phyloP scores from a whole-genome alignment of 2,329 filamentous ascomycete species.

The Hypoxylon sp. region DNA sequence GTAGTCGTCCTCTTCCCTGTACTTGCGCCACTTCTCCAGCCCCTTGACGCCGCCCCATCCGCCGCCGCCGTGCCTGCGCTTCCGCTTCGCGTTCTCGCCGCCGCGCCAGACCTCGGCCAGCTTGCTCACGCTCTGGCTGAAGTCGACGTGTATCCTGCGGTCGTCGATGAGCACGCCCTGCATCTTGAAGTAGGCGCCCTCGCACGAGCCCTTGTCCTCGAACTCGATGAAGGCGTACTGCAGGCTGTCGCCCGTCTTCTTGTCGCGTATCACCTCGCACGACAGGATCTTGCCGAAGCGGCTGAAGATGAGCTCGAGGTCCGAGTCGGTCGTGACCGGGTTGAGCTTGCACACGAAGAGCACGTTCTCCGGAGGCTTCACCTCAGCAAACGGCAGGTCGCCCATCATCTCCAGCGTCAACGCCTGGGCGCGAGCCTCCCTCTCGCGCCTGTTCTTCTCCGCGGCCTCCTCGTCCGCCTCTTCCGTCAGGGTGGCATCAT shows the following conservation, averaged over 20 bases:
- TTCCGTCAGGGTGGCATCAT: constrained; percentile 83
- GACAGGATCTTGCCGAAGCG: constrained; percentile 95
- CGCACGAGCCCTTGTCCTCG: constrained; percentile 89
- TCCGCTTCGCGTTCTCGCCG: constrained; percentile 82
- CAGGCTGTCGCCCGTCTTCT: constrained; percentile 90
- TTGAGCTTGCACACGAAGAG: constrained; percentile 99
- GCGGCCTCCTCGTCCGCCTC: constrained; percentile 76
- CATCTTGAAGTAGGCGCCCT: constrained; percentile 98
- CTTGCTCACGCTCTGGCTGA: constrained; percentile 92
- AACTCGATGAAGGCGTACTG: constrained; percentile 99
- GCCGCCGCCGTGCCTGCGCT: constrained; percentile 60
- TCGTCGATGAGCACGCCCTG: constrained; percentile 96
- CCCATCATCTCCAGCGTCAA: constrained; percentile 97
- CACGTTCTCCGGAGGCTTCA: constrained; percentile 96
- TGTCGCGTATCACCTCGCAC: constrained; percentile 95
- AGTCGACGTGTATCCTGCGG: constrained; percentile 96
- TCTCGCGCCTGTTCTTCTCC: constrained; percentile 82
- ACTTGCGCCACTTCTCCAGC: constrained; percentile 90
- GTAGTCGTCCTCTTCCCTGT: constrained; percentile 70
- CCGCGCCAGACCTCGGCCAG: constrained; percentile 89
- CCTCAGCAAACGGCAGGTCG: constrained; percentile 95
- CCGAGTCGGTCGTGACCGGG: constrained; percentile 92
- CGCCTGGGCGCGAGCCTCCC: constrained; percentile 92
- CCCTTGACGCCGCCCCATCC: constrained; percentile 92
- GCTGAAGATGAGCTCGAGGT: constrained; percentile 94